A percentile compares a stretch with the other conserved stretches of the same genome.
Evolutionary conservation across 257 asterid genomes (phyloP).

Genomic region (Echium plantagineum): DNA sequence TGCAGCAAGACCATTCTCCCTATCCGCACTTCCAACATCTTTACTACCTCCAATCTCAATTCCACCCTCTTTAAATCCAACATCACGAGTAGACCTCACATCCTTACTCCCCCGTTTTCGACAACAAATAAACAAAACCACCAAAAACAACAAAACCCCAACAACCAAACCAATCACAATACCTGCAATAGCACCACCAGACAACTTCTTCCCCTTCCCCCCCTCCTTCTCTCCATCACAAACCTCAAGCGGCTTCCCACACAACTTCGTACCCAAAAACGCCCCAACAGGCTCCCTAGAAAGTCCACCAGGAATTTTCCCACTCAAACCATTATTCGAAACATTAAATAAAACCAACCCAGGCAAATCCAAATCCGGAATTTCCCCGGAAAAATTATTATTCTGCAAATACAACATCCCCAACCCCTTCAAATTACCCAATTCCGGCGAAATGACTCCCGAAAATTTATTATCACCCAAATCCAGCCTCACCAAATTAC

Average conservation of each 20-base stretch:
- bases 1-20: conserved; percentile 25
- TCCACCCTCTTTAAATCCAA: conserved; percentile 27
- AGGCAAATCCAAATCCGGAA: too few species aligned
- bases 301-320: too few species aligned
- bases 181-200: conserved; percentile 92
- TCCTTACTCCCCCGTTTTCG: conserved; percentile 23
- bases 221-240: conserved; percentile 5
- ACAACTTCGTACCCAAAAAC: too few species aligned
- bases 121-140: conserved; percentile 42
- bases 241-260: too few species aligned
- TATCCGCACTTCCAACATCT: conserved; percentile 16
- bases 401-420: too few species aligned
- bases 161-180: conserved; percentile 52
- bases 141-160: conserved; percentile 36
- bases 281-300: background rate
- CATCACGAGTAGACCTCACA: conserved; percentile 21
- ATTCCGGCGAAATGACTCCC: conserved; percentile 48
- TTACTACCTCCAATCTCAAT: conserved; percentile 32
- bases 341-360: too few species aligned
- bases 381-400: background rate
- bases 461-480: conserved; percentile 62
- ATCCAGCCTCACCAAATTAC: conserved; percentile 46
- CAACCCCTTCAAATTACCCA: conserved; percentile 36
- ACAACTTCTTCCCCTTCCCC: conserved; percentile 22
- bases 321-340: too few species aligned